Evolutionary conservation across 208 protist genomes (phyloP), one percentile per base, ranked within the genome.

Genomic region (Acanthamoeba polyphaga): DNA sequence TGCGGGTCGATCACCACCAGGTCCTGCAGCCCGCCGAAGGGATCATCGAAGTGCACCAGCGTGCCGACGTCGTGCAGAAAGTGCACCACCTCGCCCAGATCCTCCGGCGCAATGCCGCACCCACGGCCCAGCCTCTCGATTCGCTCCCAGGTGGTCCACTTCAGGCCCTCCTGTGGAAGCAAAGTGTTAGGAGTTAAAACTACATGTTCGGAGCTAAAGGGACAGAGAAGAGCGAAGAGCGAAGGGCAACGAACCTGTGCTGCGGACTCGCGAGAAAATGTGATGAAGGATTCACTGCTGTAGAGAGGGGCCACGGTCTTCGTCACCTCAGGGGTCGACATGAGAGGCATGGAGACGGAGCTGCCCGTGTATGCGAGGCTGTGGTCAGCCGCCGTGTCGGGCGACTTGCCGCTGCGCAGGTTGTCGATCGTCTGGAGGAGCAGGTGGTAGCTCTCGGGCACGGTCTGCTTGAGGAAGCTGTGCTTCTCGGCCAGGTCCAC

Each of bases 1-100:
- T 91, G 85, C 34, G 85, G 85, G 24, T 91, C 85, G 46, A 91
- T 91, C 17, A 91, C 64, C 17, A 91, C 85, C 6, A 91, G 85
- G 27, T 91, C 85, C 55, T n/a, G 55, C 85, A 91, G 85, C 13
- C 60, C 60, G 64, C 60, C 85, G 60, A 91, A 70, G 27, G 85
- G 85, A n/a, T 91, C 85, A 32, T 64, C 60, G n/a, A 91, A 91
- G 32, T 91, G 64, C 38, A 91, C 64, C 27, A 91, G 43, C 32
- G 85, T 70, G n/a, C 85, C 85, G 34, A 91, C 85, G 58, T 91
- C 64, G 34, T 91, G 85, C 55, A 91, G 64, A 27, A 91, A 91
- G 64, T 46, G 60, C 64, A 91, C 85, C 34, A 82, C 74, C 22
- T 82, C 74, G 74, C 43, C 43, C 74, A 82, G 38, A 53, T 82